A percentile compares a stretch with the other conserved stretches of the same genome.
Conservation (phyloP, 192 early-diverging fungal species). For the Coemansia sp. region DNA sequence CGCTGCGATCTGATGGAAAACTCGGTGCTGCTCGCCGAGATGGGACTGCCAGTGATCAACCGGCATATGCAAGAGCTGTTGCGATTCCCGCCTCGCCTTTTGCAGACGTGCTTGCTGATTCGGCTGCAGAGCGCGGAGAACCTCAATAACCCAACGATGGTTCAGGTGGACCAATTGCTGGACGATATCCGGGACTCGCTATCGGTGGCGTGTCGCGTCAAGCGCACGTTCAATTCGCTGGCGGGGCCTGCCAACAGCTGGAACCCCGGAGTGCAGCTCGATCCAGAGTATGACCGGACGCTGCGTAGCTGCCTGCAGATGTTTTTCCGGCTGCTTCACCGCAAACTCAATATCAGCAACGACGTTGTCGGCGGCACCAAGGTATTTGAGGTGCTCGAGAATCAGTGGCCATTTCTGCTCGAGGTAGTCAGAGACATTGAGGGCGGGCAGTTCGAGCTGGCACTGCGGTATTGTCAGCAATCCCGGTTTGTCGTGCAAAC, state of each 20-base stretch:
- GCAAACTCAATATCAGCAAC: slow-evolving; percentile 63
- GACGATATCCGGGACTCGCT: slow-evolving; percentile 77
- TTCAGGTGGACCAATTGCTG: slow-evolving; percentile 71
- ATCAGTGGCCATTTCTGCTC: slow-evolving; percentile 79
- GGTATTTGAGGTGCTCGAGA: slow-evolving; percentile 78
- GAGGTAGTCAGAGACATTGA: slow-evolving; percentile 68
- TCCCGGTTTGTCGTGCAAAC: slow-evolving; percentile 31
- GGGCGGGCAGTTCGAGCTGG: slow-evolving; percentile 71
- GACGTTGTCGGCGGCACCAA: slow-evolving; percentile 58
- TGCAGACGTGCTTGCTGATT: slow-evolving; percentile 78
- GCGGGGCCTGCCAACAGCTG: slow-evolving; percentile 62
- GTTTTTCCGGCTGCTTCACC: slow-evolving; percentile 75
- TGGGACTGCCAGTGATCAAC: slow-evolving; percentile 70
- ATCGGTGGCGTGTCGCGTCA: slow-evolving; percentile 68
- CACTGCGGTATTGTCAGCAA: slow-evolving; percentile 70
- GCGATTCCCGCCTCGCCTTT: slow-evolving; percentile 74
- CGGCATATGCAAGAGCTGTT: slow-evolving; percentile 67
- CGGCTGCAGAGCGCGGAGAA: slow-evolving; percentile 64
- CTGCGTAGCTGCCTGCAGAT: slow-evolving; percentile 69
- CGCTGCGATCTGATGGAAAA: slow-evolving; percentile 71
- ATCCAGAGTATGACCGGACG: slow-evolving; percentile 68
- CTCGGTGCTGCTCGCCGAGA: slow-evolving; percentile 60
- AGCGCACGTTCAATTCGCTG: slow-evolving; percentile 65
- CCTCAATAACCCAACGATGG: slow-evolving; percentile 33
- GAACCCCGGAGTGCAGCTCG: slow-evolving; percentile 63